Evolutionary conservation across 1,284 basidiomycete genomes (phyloP), one percentile per base, ranked within the genome.

Genomic region (Nidula niveotomentosa): DNA sequence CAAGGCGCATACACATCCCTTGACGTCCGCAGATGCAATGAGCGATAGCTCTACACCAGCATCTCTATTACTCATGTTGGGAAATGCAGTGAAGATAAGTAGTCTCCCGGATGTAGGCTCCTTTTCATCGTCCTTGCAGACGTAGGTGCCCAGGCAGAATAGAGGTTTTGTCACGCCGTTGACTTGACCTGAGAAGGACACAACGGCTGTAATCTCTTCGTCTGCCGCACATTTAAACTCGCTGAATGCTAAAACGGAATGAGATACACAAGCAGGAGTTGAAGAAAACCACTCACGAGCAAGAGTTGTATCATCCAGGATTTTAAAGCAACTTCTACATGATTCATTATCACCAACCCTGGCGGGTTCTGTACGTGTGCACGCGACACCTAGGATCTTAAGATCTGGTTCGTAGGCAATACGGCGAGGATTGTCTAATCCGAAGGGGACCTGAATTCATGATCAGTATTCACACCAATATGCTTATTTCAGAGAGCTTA

Each of bases 291-390:
- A 65, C 85, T 65, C 60, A 93, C 93, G 69, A 49, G 81, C 74
- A 55, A 93, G 87, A 8, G 83, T 80, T 6, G 73, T 76, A 36
- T 87, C 83, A 62, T 93, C 83, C 17, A 93, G 67, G 0, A 94
- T 62, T 61, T 85, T 84, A 65, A 95, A 83, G 7, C 78, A 81
- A 56, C 86, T 85, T 1, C 61, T 73, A 12, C 78, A 70, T 1
- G 69, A 52, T 50, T 84, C 77, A 13, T 75, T 65, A 15, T 85
- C 81, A 2, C 83, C 86, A 18, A 88, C 65, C 53, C 83, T 75
- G 36, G 71, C 71, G 8, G 90, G 85, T 33, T 77, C 70, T 0
- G 74, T 75, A 2, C 76, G 76, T 8, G 77, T 73, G 55, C 81
- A 86, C 0, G 81, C 86, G 2, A 93, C 81, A 1, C 84, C 91